Conservation (phyloP, 441 rosid species). For the Erysimum cheiri region DNA sequence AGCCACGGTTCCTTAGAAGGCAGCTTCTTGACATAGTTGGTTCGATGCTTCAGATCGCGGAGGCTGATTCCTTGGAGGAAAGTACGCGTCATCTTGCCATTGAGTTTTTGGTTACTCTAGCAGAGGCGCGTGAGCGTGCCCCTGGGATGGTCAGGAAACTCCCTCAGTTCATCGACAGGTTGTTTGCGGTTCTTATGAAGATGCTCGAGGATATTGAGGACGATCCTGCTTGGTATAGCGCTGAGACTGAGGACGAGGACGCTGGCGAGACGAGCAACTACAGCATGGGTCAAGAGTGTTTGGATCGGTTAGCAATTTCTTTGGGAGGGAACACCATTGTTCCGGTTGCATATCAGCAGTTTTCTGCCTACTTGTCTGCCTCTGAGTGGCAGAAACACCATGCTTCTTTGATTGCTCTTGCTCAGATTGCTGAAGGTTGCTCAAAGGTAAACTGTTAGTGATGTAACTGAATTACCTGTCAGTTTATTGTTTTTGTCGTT, state of each 20-base stretch:
- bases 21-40: slow-evolving; percentile 92
- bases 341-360: slow-evolving; percentile 94
- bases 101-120: slow-evolving; percentile 91
- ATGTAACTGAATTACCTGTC: slow-evolving; percentile 2
- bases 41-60: slow-evolving; percentile 94
- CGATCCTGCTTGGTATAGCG: slow-evolving; percentile 91
- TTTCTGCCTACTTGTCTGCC: slow-evolving; percentile 86
- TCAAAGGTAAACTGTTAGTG: slow-evolving; percentile 56
- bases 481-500: no score
- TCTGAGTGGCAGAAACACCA: slow-evolving; percentile 99
- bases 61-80: slow-evolving; percentile 93
- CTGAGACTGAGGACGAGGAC: slow-evolving; percentile 93
- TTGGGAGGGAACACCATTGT: slow-evolving; percentile 96
- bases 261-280: slow-evolving; percentile 95
- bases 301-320: slow-evolving; percentile 93
- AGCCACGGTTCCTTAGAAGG: slow-evolving; percentile 88
- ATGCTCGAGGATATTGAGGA: slow-evolving; percentile 94
- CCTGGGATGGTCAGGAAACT: slow-evolving; percentile 99
- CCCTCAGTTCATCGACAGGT: slow-evolving; percentile 90
- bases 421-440: slow-evolving; percentile 99
- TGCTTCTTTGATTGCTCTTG: slow-evolving; percentile 94
- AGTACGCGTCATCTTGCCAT: slow-evolving; percentile 91
- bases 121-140: slow-evolving; percentile 96
- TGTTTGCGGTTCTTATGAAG: slow-evolving; percentile 86
- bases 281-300: slow-evolving; percentile 95